Evolutionary conservation across 2,329 filamentous ascomycete genomes (phyloP).

Genomic region (Fonsecaea erecta): DNA sequence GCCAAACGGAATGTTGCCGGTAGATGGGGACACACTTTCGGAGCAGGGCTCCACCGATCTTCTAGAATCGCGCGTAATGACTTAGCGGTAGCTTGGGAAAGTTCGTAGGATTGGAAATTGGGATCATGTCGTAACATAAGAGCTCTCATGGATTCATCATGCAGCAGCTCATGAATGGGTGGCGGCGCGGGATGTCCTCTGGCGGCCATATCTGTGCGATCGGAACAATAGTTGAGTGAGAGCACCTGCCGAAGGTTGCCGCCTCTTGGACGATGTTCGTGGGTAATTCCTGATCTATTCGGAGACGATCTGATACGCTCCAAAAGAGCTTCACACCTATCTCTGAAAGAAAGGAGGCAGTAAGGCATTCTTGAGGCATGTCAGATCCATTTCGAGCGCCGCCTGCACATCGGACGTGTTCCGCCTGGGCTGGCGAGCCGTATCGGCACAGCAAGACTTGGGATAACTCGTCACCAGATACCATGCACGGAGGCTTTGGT

Average conservation of each 20-base stretch:
- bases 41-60: slow-evolving; percentile 9
- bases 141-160: slow-evolving; percentile 16
- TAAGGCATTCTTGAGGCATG: slow-evolving; percentile 16
- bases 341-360: not conserved
- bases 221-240: slow-evolving; percentile 7
- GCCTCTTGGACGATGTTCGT: not conserved
- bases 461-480: slow-evolving; percentile 24
- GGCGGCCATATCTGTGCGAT: slow-evolving; percentile 19
- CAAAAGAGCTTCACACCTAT: slow-evolving; percentile 16
- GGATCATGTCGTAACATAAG: not conserved
- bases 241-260: not conserved
- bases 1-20: not conserved
- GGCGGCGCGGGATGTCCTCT: slow-evolving; percentile 10
- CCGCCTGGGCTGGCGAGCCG: slow-evolving; percentile 6
- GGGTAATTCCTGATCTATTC: not conserved
- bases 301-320: slow-evolving; percentile 6
- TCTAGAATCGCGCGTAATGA: slow-evolving; percentile 20
- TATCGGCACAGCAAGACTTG: slow-evolving; percentile 13
- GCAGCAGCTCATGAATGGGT: slow-evolving; percentile 17
- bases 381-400: slow-evolving; percentile 11
- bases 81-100: slow-evolving; percentile 11
- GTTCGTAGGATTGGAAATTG: slow-evolving; percentile 7
- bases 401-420: not conserved
- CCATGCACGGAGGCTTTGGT: slow-evolving; percentile 24
- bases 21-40: slow-evolving; percentile 11